These are phyloP conservation scores for Cicer cuneatum DNA, from an alignment of 306 rosid genomes.

Conservation along the genomic window DNA sequence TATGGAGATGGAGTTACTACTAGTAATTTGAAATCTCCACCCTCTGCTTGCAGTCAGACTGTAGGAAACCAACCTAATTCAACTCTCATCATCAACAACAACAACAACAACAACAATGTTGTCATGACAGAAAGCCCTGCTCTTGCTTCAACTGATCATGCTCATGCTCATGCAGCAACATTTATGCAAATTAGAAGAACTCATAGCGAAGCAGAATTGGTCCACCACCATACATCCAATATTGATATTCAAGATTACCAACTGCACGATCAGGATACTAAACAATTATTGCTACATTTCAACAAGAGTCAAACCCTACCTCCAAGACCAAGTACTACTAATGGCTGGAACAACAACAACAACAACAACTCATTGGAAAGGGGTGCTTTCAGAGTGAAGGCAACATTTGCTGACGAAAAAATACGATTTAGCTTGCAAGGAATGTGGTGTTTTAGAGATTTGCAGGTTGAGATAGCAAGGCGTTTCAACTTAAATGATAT, in stretches of 20 bases:
- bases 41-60: conserved; percentile 55
- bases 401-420: conserved; percentile 62
- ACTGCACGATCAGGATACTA: conserved; percentile 43
- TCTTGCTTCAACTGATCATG: conserved; percentile 17
- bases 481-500: conserved; percentile 57
- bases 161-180: not conserved
- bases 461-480: conserved; percentile 63
- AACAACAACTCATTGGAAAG: conserved; percentile 13
- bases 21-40: conserved; percentile 46
- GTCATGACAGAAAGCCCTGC: conserved; percentile 46
- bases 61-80: conserved; percentile 38
- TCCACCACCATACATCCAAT: conserved; percentile 5
- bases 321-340: conserved; percentile 18
- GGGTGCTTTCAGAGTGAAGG: conserved; percentile 58
- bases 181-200: conserved; percentile 37
- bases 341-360: conserved; percentile 30
- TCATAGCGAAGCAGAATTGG: conserved; percentile 38
- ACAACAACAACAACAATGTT: conserved; percentile 1
- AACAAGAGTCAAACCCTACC: conserved; percentile 31
- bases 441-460: conserved; percentile 51
- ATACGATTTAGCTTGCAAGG: conserved; percentile 58
- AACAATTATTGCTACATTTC: conserved; percentile 34
- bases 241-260: conserved; percentile 11
- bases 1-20: conserved; percentile 38
- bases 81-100: conserved; percentile 4